Conservation (phyloP, 2,329 filamentous ascomycete species). For the Colletotrichum sp. region DNA sequence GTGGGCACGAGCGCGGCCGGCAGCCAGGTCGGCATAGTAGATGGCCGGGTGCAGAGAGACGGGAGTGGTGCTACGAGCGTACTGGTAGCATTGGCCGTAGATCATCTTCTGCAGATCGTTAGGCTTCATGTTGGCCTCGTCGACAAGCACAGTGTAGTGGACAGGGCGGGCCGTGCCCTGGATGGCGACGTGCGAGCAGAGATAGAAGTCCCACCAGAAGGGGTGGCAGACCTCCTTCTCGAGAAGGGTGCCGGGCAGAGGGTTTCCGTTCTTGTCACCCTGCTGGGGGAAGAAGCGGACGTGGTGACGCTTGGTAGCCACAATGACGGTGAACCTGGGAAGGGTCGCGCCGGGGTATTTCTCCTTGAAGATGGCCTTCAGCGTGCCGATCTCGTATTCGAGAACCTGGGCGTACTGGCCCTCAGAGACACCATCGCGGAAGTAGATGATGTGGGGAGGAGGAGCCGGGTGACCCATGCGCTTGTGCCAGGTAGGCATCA, state of each 20-base stretch:
- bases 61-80: constrained; percentile 88
- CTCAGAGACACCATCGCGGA: constrained; percentile 91
- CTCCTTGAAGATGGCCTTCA: constrained; percentile 65
- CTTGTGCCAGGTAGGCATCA: constrained; percentile 70
- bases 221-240: constrained; percentile 91
- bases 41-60: constrained; percentile 89
- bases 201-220: constrained; percentile 86
- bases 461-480: constrained; percentile 44
- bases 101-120: constrained; percentile 85
- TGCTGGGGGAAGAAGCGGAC: constrained; percentile 79
- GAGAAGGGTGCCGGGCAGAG: constrained; percentile 84
- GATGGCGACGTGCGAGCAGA: constrained; percentile 72
- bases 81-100: constrained; percentile 95
- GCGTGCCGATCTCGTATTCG: constrained; percentile 74
- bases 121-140: constrained; percentile 73
- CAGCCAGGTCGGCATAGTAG: constrained; percentile 94
- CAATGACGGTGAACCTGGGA: constrained; percentile 81
- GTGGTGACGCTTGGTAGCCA: constrained; percentile 94
- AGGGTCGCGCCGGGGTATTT: constrained; percentile 27
- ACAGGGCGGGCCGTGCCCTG: constrained; percentile 94
- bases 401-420: constrained; percentile 85
- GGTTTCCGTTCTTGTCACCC: constrained; percentile 79
- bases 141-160: constrained; percentile 87
- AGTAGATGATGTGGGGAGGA: constrained; percentile 84
- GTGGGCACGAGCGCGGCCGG: constrained; percentile 79